Evolutionary conservation across 176 grass and related monocot species (phyloP).

Genomic region (Zoysia japonica): DNA sequence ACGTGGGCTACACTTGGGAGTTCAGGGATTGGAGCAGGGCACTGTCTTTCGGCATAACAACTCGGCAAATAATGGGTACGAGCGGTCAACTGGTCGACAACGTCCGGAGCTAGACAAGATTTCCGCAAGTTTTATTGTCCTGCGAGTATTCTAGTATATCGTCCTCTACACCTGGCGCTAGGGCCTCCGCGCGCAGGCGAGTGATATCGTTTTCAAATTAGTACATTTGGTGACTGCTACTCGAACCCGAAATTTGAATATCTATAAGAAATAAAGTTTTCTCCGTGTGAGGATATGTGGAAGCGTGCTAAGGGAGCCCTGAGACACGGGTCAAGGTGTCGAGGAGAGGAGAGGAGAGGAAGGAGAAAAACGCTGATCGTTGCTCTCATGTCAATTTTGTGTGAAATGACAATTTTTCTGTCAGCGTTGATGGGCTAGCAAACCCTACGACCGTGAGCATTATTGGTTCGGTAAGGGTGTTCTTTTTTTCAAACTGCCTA

Average conservation of each 20-base stretch:
- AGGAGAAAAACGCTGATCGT: too few relatives aligned
- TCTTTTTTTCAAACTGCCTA: too few relatives aligned
- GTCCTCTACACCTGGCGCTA: slow-evolving; percentile 12
- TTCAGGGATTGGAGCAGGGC: slow-evolving; percentile 10
- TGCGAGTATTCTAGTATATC: slow-evolving; percentile 6
- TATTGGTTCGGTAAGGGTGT: neutral
- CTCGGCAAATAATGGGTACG: neutral
- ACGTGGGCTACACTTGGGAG: slow-evolving; percentile 18
- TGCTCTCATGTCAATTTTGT: neutral
- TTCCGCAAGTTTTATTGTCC: slow-evolving; percentile 9
- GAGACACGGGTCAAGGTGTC: neutral
- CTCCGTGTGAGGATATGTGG: neutral
- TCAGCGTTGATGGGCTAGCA: neutral
- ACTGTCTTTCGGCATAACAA: neutral
- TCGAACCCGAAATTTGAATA: too few relatives aligned
- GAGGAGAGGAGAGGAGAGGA: too few relatives aligned
- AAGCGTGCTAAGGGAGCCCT: neutral
- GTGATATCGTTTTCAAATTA: neutral
- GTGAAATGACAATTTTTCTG: neutral
- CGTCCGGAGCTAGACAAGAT: neutral
- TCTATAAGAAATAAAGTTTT: neutral
- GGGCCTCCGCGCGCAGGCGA: neutral
- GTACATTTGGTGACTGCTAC: neutral
- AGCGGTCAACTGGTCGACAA: neutral
- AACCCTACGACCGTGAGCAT: neutral